These are phyloP conservation scores for Globisporangium echinulatum DNA, from an alignment of 352 stramenopile genomes.

Conservation along the genomic window DNA sequence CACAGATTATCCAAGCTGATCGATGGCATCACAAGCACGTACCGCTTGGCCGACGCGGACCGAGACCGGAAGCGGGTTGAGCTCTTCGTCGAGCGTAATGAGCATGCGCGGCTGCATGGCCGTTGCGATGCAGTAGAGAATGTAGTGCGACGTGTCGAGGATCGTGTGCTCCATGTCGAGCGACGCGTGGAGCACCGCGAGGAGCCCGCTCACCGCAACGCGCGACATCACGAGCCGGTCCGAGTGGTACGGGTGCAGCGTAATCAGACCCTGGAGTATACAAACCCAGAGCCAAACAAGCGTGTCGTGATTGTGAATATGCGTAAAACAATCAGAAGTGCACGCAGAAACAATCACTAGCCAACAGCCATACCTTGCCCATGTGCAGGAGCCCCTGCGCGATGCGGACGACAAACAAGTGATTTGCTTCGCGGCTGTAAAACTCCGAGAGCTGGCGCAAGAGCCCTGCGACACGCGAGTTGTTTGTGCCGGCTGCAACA, in stretches of 20 bases:
- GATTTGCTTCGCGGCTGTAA: slow-evolving; percentile 96
- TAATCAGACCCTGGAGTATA: slow-evolving; percentile 89
- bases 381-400: slow-evolving; percentile 98
- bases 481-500: slow-evolving; percentile 98
- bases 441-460: slow-evolving; percentile 97
- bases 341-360: not conserved
- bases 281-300: not conserved
- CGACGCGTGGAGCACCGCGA: slow-evolving; percentile 94
- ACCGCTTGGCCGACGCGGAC: slow-evolving; percentile 98
- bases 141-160: slow-evolving; percentile 97
- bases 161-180: slow-evolving; percentile 98
- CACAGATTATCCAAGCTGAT: too few species aligned
- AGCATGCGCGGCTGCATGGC: slow-evolving; percentile 99
- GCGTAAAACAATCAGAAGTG: not conserved
- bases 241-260: slow-evolving; percentile 96
- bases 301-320: too few species aligned
- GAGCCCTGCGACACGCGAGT: slow-evolving; percentile 96
- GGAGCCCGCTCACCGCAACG: slow-evolving; percentile 92
- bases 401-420: slow-evolving; percentile 98
- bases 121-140: slow-evolving; percentile 97
- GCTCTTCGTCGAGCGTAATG: slow-evolving; percentile 95
- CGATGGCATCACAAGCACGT: slow-evolving; percentile 16
- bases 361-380: slow-evolving; percentile 83
- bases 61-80: slow-evolving; percentile 94
- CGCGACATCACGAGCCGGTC: slow-evolving; percentile 89